phyloP scores from a whole-genome alignment of 169 alveolate genomes.

The Ophryocystis elektroscirrha region DNA sequence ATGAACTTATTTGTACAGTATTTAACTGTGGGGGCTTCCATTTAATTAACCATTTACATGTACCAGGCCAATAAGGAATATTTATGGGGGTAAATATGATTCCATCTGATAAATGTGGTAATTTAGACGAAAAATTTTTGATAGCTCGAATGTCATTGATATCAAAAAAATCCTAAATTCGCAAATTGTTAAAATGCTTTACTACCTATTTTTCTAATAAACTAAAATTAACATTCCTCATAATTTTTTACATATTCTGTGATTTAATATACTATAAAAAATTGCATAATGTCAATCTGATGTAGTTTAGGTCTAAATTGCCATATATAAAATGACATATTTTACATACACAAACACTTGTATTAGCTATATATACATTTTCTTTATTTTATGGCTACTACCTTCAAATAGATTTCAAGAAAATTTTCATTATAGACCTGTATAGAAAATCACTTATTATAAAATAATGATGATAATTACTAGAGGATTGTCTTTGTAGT shows the following conservation, averaged over 20 bases:
- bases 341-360: too few species aligned
- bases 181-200: conserved; percentile 11
- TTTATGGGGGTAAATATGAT: conserved; percentile 68
- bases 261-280: not conserved
- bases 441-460: too few species aligned
- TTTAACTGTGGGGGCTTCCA: conserved; percentile 85
- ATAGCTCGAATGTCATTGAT: conserved; percentile 44
- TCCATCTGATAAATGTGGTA: conserved; percentile 79
- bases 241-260: conserved; percentile 3
- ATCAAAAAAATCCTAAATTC: conserved; percentile 62
- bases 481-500: conserved; percentile 5
- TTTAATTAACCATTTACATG: conserved; percentile 64
- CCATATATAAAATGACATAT: too few species aligned
- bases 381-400: too few species aligned
- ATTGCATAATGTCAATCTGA: conserved; percentile 1
- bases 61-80: conserved; percentile 72
- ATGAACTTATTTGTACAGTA: too few species aligned
- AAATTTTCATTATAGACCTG: too few species aligned
- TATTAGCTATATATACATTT: too few species aligned
- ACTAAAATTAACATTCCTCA: conserved; percentile 1
- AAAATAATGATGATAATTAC: too few species aligned
- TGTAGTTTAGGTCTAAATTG: too few species aligned
- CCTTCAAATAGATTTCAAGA: too few species aligned
- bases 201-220: not conserved
- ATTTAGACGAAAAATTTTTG: conserved; percentile 40